Percentiles rank a stretch among this genome's conserved stretches.
These are phyloP conservation scores for Panellus pusillus DNA, from an alignment of 768 basidiomycete species.

Conservation along the genomic window DNA sequence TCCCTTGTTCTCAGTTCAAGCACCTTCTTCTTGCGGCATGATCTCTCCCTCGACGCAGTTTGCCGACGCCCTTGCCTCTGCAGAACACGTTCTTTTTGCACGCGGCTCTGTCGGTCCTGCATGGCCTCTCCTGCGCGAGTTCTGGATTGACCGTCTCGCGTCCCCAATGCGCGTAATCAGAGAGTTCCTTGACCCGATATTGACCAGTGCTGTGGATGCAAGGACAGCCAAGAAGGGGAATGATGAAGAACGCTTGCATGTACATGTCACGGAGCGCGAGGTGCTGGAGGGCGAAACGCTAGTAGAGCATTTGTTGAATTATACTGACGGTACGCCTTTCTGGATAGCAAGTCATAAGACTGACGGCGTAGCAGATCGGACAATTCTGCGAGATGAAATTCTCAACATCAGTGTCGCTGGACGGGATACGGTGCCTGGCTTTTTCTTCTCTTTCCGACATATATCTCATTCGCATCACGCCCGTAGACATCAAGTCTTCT, in stretches of 20 bases:
- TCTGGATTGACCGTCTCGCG: conserved; percentile 47
- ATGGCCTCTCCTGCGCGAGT: conserved; percentile 53
- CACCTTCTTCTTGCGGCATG: not conserved
- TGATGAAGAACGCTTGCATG: conserved; percentile 14
- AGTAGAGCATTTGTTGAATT: conserved; percentile 51
- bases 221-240: conserved; percentile 1
- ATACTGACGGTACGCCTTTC: conserved; percentile 45
- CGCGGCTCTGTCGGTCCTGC: conserved; percentile 41
- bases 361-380: conserved; percentile 30
- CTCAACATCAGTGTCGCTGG: conserved; percentile 46
- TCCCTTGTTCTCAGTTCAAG: conserved; percentile 33
- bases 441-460: not conserved
- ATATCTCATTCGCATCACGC: not conserved
- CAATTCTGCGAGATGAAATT: conserved; percentile 45
- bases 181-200: conserved; percentile 53
- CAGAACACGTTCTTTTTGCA: conserved; percentile 40
- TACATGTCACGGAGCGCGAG: conserved; percentile 30
- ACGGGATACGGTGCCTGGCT: conserved; percentile 39
- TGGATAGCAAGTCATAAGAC: not conserved
- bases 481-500: conserved; percentile 47
- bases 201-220: conserved; percentile 44
- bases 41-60: conserved; percentile 33
- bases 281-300: conserved; percentile 46
- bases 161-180: conserved; percentile 39
- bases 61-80: conserved; percentile 47